Conservation (phyloP, 495 filamentous ascomycete genomes). For the Penicillium soppii region DNA sequence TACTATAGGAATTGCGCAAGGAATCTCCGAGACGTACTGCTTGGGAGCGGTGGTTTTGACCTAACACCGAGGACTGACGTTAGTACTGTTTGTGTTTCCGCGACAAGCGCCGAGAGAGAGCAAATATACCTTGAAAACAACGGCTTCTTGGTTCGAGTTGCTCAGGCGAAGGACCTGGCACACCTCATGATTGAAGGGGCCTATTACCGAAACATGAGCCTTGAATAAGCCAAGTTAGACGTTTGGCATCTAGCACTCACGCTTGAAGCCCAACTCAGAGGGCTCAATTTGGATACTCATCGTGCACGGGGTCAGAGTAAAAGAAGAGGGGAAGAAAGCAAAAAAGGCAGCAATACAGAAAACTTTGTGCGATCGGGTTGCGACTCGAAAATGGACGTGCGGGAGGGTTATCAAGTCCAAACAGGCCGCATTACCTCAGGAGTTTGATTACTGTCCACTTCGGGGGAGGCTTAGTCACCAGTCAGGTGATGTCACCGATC, state of each 20-base stretch:
- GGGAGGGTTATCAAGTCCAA: conserved; percentile 21
- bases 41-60: conserved; percentile 99
- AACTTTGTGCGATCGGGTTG: conserved; percentile 12
- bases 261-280: conserved; percentile 85
- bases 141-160: conserved; percentile 73
- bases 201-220: conserved; percentile 48
- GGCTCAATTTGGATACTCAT: conserved; percentile 97
- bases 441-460: conserved; percentile 28
- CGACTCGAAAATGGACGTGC: conserved; percentile 13
- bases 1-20: background rate
- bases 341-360: background rate
- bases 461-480: conserved; percentile 26
- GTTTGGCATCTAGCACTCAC: conserved; percentile 52
- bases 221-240: background rate
- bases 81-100: conserved; percentile 15
- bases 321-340: background rate
- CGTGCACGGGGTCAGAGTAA: conserved; percentile 26
- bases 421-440: conserved; percentile 20
- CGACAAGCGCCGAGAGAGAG: conserved; percentile 10
- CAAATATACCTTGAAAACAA: conserved; percentile 88
- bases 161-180: conserved; percentile 76
- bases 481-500: conserved; percentile 31
- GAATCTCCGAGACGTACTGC: conserved; percentile 65
- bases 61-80: conserved; percentile 42
- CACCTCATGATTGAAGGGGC: conserved; percentile 90